Base-by-base conservation (phyloP, 768 basidiomycete genomes). In the Flagelloscypha sp. region DNA sequence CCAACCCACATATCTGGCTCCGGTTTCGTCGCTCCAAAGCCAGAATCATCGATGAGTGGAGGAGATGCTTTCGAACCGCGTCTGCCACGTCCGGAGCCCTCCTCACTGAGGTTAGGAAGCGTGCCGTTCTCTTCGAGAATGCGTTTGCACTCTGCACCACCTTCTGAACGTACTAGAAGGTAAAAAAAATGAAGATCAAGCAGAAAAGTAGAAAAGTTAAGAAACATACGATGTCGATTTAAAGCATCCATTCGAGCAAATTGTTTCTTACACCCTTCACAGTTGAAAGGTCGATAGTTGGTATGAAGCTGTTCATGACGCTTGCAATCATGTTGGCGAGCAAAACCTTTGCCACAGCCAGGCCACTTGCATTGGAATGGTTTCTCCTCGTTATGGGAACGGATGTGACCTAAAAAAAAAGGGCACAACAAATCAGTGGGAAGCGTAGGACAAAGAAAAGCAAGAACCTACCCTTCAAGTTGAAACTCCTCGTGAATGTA, bases 201-300 rank as follows among this genome's bases (percentile, higher is more conserved):
- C 3, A 41, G 22, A 31, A 20, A 20, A 29, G 5, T 13, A 24
- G 32, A 12, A 5, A 23, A 24, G 31, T 12, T 11, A 24, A 30
- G 32, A 43, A 25, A 79, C 87, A 66, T 58, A 90, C 87, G 59
- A 64, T 98, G 94, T 43, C 93, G 63, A 52, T 94, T 94, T 35
- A 97, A 68, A 27, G 93, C 93, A 57, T 97, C 94, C 74, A 95
- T 83, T 41, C 93, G 59, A 21, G 92, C 92, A 65, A 98, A 98
- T 47, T 80, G 86, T 66, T 92, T 87, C 47, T 74, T 72, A 54
- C 93, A 98, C 28, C 89, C 92, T 7, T 92, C 86, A 50, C 94
- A 98, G 9, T 75, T 83, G 55, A 92, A 94, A 42, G 92, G 90
- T 16, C 92, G 66, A 49, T 89, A 83, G 48, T 94, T 93, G 39